Evolutionary conservation across 1,139 yeast species (phyloP), one percentile per base, ranked within the genome.

Genomic region (Yamadazyma dushanensis): DNA sequence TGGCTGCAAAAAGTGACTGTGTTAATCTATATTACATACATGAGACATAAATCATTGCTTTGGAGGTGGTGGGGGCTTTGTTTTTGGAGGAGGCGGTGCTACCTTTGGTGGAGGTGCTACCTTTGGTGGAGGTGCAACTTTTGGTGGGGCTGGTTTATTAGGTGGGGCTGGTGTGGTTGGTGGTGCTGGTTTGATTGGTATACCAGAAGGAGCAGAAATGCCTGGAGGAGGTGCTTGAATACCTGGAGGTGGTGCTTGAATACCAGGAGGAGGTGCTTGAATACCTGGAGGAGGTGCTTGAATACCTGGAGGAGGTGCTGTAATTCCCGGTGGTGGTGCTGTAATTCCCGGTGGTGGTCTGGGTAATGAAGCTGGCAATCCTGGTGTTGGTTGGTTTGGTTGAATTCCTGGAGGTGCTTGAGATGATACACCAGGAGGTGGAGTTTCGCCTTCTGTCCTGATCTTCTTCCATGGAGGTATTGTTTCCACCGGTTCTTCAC

Each of bases 11-110:
- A 10, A 25, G 8, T 23, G 14, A 11, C 6, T 7, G 13, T 23
- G 10, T 10, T 23, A 10, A 7, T 11, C 6, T 23, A 23, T n/a
- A 23, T 10, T 8, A 23, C 7, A 7, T 10, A 10, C 6, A 23
- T 8, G 7, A 10, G 16, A 10, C 17, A 25, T 25, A n/a, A 21
- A 9, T 21, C 24, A 21, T 9, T 26, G 8, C 28, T 59, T 56
- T 8, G 62, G 56, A 8, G 56, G 50, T 35, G 74, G 70, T 5
- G 77, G 40, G 13, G 29, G 31, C n/a, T 54, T 60, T 23, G 60
- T 55, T 6, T 59, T 56, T 9, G 53, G 44, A 27, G 64, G 56
- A 8, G 63, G 57, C 17, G 57, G 57, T 11, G 57, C 29, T 14
- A 16, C 21, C 14, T 23, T 39, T 16, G 49, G 41, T 15, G 51